Conservation (phyloP, 345 rosid species). For the Arabidopsis arenosa region DNA sequence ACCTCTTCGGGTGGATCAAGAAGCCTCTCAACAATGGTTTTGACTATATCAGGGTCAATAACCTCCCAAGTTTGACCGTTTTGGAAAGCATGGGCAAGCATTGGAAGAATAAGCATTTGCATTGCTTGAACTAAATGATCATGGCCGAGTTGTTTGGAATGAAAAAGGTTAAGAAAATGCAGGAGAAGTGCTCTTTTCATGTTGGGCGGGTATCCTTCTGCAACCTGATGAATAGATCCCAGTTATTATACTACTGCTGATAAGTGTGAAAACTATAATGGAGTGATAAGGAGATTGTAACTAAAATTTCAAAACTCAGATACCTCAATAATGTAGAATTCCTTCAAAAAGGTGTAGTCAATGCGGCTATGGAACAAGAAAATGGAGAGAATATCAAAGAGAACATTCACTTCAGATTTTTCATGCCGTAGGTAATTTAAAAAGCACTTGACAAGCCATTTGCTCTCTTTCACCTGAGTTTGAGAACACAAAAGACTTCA, state of each 20-base stretch:
- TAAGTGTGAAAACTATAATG: conserved; percentile 25
- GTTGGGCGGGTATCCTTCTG: conserved; percentile 88
- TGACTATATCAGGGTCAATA: conserved; percentile 82
- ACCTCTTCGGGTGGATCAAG: conserved; percentile 99
- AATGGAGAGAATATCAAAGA: conserved; percentile 90
- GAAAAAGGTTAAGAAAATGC: conserved; percentile 91
- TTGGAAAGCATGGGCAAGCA: conserved; percentile 97
- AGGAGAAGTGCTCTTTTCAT: conserved; percentile 86
- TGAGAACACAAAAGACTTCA: conserved; percentile 37
- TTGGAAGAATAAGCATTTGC: conserved; percentile 99
- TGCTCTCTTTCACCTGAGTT: conserved; percentile 95
- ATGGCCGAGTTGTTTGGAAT: conserved; percentile 88
- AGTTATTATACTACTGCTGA: conserved; percentile 34
- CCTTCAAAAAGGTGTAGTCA: conserved; percentile 96
- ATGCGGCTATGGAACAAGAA: conserved; percentile 93
- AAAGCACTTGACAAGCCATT: conserved; percentile 99
- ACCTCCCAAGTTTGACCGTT: conserved; percentile 94
- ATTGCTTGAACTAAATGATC: conserved; percentile 94
- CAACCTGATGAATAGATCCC: conserved; percentile 62
- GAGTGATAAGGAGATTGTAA: background rate
- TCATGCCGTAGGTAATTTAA: conserved; percentile 87
- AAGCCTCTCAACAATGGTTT: conserved; percentile 96
- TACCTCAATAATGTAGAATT: conserved; percentile 98
- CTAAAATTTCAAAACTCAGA: conserved; percentile 17
- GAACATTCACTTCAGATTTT: conserved; percentile 81